Base-by-base conservation (phyloP, 108 stramenopile genomes). In the Discostella stelligeroides region DNA sequence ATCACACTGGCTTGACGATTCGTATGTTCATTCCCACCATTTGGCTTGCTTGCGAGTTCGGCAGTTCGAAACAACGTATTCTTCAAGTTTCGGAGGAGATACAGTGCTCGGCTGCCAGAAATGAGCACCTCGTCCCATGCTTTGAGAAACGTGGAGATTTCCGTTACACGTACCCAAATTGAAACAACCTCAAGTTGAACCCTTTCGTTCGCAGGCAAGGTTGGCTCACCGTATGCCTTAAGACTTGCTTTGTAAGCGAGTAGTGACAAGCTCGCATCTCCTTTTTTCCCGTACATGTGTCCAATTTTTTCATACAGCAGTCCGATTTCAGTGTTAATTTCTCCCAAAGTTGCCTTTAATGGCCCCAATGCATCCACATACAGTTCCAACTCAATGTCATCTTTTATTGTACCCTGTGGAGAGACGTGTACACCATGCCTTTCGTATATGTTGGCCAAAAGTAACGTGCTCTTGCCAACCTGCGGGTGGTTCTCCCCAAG, bases 311-410 rank as follows among this genome's bases (percentile, higher is more conserved):
- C 41, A 39, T 76, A 76, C 6, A 76, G 38, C 58, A 76, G 57
- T 40, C 63, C 75, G 7, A 76, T 60, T 29, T 76, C 68, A 15
- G 66, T 21, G 56, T 76, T 62, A 17, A 70, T 48, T 30, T 76
- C 68, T 12, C 67, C 53, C 29, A 76, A 41, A 2, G 62, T 64
- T 51, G 75, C 63, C 30, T 76, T 76, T 20, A 76, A 53, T 12
- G 75, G 75, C 24, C 69, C 75, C 46, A 76, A 59, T 7, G 75
- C 68, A 76, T 76, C 75, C 0, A 76, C 75, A 13, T 76, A 76
- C 37, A 76, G 43, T 45, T 69, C 75, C 46, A 76, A 64, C 27
- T 61, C 60, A 0, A 38, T 43, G 42, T 76, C 68, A 29, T 76
- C 75, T 38, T 76, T 76, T 21, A 17, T 58, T n/a, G 37, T 50